These are phyloP conservation scores for Protostelium mycophagum DNA, from an alignment of 78 protist genomes.

Conservation along the genomic window DNA sequence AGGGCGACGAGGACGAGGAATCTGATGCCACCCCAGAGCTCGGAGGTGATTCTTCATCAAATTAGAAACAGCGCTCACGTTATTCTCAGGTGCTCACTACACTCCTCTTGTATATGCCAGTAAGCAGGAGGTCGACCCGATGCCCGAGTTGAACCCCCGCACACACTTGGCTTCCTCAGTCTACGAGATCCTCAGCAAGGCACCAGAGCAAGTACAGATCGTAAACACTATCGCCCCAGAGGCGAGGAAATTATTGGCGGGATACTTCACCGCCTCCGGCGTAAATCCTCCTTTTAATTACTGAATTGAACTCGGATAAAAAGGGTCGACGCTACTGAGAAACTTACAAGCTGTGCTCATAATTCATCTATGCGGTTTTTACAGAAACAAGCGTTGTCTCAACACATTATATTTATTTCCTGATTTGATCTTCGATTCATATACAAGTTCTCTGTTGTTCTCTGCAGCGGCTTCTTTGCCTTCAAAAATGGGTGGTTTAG, in stretches of 20 bases:
- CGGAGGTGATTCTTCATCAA: no score
- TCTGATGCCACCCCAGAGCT: not conserved
- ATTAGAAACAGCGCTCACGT: no score
- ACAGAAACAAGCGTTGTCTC: no score
- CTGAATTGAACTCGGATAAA: no score
- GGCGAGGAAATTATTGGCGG: not conserved
- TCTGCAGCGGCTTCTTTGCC: no score
- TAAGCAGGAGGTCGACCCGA: not conserved
- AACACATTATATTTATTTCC: no score
- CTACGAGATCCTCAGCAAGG: not conserved
- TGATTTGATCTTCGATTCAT: no score
- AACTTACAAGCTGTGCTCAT: no score
- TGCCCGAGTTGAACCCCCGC: not conserved
- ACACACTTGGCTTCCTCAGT: not conserved
- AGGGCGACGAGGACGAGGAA: not conserved
- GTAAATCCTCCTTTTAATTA: not conserved
- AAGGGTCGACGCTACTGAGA: no score
- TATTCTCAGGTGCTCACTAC: not conserved
- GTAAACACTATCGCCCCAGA: not conserved
- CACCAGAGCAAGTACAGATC: not conserved
- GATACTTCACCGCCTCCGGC: not conserved
- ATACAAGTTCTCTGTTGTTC: no score
- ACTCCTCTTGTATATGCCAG: not conserved
- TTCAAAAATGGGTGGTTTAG: no score
- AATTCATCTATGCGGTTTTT: no score